Evolutionary conservation across 1,284 basidiomycete genomes (phyloP), one percentile per base, ranked within the genome.

Genomic region (Cutaneotrichosporon sp.): DNA sequence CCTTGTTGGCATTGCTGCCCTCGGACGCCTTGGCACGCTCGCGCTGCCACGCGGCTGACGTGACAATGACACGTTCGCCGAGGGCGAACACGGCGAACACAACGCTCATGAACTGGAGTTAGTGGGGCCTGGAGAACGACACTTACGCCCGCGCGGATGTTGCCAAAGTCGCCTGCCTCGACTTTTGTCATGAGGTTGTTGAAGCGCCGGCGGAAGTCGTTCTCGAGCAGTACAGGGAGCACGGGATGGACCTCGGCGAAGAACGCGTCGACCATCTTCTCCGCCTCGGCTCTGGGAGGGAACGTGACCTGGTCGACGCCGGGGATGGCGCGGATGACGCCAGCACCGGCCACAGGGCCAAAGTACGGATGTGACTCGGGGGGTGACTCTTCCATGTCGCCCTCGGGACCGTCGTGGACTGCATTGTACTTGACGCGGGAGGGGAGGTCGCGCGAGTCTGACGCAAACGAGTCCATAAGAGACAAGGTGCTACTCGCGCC

Each of bases 401-500:
- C 46, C 15, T 33, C 37, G 5, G 41, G 30, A 9, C 37, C 37
- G 44, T 53, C 55, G 38, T 54, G 49, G 15, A 54, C 41, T 8
- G 49, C 42, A 42, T 35, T 49, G 44, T 55, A 51, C 42, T 48
- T 45, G 18, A 56, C 55, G 44, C 52, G 55, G 8, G 38, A 48
- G 14, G 56, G 52, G 13, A 51, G 54, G 21, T 51, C 49, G 40
- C 46, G 41, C 18, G 35, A 14, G 22, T 46, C 45, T 41, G 38
- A 47, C 12, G 51, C 83, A 77, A 92, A 91, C 4, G 87, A 88
- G 68, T 91, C 88, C 51, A 92, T 88, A 60, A 92, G 80, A 9
- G 88, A 88, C 83, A 92, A 86, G 10, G 89, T 90, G 22, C 88
- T 90, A 9, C 88, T 90, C 44, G 88, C 86, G 33, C 89, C 89